Evolutionary conservation across 352 stramenopile genomes (phyloP).

Genomic region (Globisporangium mamillatum): DNA sequence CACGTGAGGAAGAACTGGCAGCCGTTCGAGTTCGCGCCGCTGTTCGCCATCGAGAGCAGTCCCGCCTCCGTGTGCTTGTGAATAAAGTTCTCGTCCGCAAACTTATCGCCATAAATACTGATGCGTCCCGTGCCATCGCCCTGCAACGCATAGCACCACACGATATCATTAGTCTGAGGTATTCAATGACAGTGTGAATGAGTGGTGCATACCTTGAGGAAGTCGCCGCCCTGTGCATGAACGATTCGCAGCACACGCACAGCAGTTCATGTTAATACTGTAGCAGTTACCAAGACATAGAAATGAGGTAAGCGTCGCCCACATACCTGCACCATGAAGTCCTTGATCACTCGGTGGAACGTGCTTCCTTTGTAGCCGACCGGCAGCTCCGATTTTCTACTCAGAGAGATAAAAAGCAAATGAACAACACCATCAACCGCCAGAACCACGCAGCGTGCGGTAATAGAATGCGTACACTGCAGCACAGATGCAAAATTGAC

Average conservation of each 20-base stretch:
- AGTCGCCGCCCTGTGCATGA: constrained; percentile 61
- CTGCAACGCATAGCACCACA: constrained; percentile 22
- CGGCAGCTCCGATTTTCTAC: constrained; percentile 74
- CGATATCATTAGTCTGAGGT: not conserved
- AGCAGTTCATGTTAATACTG: not conserved
- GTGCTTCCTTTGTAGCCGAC: constrained; percentile 87
- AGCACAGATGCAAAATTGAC: constrained; percentile 18
- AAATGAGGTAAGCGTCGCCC: not conserved
- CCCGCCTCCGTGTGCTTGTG: constrained; percentile 82
- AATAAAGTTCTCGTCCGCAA: constrained; percentile 79
- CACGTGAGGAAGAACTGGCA: constrained; percentile 96
- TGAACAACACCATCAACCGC: not conserved
- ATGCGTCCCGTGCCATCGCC: constrained; percentile 79
- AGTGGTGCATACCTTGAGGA: constrained; percentile 59
- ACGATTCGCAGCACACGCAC: not conserved
- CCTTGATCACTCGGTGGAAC: constrained; percentile 90
- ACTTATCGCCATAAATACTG: constrained; percentile 89
- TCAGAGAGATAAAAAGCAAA: not conserved
- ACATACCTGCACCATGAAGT: constrained; percentile 86
- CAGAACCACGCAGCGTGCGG: not conserved
- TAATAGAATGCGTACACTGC: not conserved
- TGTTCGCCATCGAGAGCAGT: constrained; percentile 93
- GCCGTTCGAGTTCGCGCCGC: constrained; percentile 91
- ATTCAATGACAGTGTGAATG: not conserved
- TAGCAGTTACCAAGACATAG: not conserved